These are phyloP conservation scores for Fraxinus dipetala DNA, from an alignment of 305 asterid species.

Conservation along the genomic window DNA sequence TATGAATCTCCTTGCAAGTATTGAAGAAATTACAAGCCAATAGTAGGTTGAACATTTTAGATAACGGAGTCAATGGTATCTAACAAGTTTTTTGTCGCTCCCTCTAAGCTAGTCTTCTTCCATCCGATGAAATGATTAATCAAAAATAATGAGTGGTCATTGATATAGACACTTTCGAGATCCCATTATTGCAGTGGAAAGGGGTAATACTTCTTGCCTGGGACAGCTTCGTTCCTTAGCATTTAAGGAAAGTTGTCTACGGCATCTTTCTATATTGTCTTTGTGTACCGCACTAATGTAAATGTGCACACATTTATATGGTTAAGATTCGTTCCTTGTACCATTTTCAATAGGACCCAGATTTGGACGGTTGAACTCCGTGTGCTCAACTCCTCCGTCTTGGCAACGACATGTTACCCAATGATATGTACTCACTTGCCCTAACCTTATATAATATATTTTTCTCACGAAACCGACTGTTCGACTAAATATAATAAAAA, in stretches of 20 bases:
- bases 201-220: neutral
- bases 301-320: neutral
- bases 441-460: neutral
- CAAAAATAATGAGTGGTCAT: neutral
- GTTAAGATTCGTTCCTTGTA: neutral
- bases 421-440: neutral
- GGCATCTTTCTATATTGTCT: neutral
- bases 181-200: neutral
- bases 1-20: neutral
- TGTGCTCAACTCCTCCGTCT: constrained; percentile 30
- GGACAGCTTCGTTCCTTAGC: constrained; percentile 1
- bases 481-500: neutral
- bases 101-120: neutral
- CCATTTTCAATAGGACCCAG: neutral
- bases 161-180: neutral
- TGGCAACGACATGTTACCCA: constrained; percentile 19
- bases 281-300: neutral
- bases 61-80: neutral
- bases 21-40: neutral
- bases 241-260: neutral
- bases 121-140: neutral
- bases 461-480: neutral
- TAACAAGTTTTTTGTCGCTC: neutral
- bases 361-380: constrained; percentile 4
- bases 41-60: neutral